Percentiles rank a stretch among this genome's conserved stretches.
Conservation (phyloP, 2,329 filamentous ascomycete genomes). For the Ambrosiella cleistominuta region DNA sequence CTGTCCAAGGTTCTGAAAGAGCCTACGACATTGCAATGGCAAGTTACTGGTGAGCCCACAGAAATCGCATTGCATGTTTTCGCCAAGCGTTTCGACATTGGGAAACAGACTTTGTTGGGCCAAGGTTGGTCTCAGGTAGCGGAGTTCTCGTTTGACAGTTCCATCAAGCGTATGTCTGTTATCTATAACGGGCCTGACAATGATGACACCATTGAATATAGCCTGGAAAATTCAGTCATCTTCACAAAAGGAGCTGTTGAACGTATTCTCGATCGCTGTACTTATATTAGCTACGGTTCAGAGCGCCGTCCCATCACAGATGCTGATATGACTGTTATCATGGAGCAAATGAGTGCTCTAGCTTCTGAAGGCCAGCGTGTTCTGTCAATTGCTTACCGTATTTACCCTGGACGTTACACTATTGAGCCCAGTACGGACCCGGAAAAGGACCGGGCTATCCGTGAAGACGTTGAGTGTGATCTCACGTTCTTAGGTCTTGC, state of each 20-base stretch:
- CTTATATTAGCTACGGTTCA: slow-evolving; percentile 27
- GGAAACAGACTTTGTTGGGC: slow-evolving; percentile 34
- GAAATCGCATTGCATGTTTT: slow-evolving; percentile 65
- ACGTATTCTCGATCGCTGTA: slow-evolving; percentile 39
- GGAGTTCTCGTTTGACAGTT: slow-evolving; percentile 65
- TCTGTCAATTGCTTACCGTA: slow-evolving; percentile 50
- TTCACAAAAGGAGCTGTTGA: slow-evolving; percentile 48
- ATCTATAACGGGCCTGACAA: slow-evolving; percentile 40
- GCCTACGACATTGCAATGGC: slow-evolving; percentile 40
- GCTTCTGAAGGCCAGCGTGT: slow-evolving; percentile 55
- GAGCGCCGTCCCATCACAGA: slow-evolving; percentile 30
- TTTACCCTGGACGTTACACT: slow-evolving; percentile 33
- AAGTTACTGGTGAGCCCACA: slow-evolving; percentile 52
- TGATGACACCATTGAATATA: slow-evolving; percentile 22
- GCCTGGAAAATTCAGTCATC: slow-evolving; percentile 28
- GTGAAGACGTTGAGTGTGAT: slow-evolving; percentile 45
- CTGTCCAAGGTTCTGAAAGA: slow-evolving; percentile 40
- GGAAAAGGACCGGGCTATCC: slow-evolving; percentile 26
- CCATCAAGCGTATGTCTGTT: slow-evolving; percentile 65
- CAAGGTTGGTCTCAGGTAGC: slow-evolving; percentile 44
- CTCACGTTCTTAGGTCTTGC: slow-evolving; percentile 66
- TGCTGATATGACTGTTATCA: slow-evolving; percentile 30
- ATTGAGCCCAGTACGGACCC: slow-evolving; percentile 17
- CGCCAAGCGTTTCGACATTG: slow-evolving; percentile 46
- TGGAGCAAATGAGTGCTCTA: slow-evolving; percentile 38